Evolutionary conservation across 805 yeast species (phyloP), one percentile per base, ranked within the genome.

Genomic region (Middelhovenomyces tepae): DNA sequence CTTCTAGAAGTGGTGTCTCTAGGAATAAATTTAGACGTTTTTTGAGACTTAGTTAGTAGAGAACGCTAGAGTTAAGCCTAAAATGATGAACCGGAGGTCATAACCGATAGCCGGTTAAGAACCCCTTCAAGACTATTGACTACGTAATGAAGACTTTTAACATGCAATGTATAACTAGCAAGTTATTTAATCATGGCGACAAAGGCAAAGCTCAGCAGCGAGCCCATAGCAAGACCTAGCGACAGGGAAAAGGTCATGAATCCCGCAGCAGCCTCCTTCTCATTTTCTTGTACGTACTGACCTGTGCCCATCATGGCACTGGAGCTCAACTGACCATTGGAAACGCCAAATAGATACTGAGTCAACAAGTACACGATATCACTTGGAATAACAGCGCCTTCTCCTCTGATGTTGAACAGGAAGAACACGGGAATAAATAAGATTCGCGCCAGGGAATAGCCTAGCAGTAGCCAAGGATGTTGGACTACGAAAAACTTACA

Each of bases 261-360:
- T 3, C 96, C 96, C 28, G 95, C 95, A 1, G 97, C 95, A 1
- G 95, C 95, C 38, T 83, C 84, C 52, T 75, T 76, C 48, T 84
- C 89, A 14, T 68, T 67, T 21, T 75, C 83, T 1, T 67, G 65
- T 20, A 72, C 78, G 34, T 65, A 68, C 11, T 65, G 61, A 0
- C 81, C 77, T 2, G 85, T 80, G 29, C 67, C 68, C 80, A 84
- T 82, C 58, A 89, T 84, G 36, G 84, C 71, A 17, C 84, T 71
- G 5, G 94, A 78, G 33, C 81, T 69, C 18, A 82, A 63, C 46
- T 86, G 94, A 2, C 98, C 98, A 50, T 83, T 86, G 4, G 94
- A 75, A 27, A 84, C 47, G 0, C 98, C 98, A 61, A 84, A 91
- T 4, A 71, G 31, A 35, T 85, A 71, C 55, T 86, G 95, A 23